Percentiles rank a stretch among this genome's conserved stretches.
These are phyloP conservation scores for Boletus sensibilis DNA, from an alignment of 768 basidiomycete species.

Conservation along the genomic window DNA sequence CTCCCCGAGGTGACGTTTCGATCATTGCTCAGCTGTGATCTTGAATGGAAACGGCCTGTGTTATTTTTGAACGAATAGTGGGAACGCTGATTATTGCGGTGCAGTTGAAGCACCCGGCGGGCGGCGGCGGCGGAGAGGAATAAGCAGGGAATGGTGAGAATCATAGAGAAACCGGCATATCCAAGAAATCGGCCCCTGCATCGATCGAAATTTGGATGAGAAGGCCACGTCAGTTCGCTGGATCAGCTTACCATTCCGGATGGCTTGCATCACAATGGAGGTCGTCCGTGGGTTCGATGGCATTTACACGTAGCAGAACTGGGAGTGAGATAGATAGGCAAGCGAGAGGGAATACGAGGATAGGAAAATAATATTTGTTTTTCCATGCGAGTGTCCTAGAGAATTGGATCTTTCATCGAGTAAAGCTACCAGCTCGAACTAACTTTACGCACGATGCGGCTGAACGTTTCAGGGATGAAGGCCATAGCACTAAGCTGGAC, in stretches of 20 bases:
- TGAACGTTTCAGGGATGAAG: conserved; percentile 29
- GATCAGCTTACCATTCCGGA: conserved; percentile 52
- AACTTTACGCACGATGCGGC: conserved; percentile 19
- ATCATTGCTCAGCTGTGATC: neutral
- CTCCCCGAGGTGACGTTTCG: conserved; percentile 1
- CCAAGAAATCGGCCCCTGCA: conserved; percentile 62
- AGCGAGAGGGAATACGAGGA: conserved; percentile 48
- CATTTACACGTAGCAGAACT: conserved; percentile 43
- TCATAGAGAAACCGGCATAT: conserved; percentile 56
- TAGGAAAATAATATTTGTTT: conserved; percentile 41
- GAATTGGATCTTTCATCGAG: neutral
- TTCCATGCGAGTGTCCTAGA: conserved; percentile 52
- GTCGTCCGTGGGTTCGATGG: conserved; percentile 47
- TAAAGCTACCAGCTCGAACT: neutral
- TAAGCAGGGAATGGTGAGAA: conserved; percentile 52
- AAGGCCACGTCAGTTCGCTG: neutral
- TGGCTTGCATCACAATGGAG: conserved; percentile 59
- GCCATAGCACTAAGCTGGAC: conserved; percentile 44
- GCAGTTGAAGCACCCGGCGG: conserved; percentile 14
- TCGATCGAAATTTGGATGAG: conserved; percentile 3
- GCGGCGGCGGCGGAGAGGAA: conserved; percentile 39
- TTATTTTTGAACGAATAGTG: neutral
- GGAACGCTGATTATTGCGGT: conserved; percentile 22
- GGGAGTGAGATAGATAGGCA: conserved; percentile 44
- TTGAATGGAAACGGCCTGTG: neutral